Evolutionary conservation across 164 flowering plant species (phyloP).

Genomic region (Sextonia rubra): DNA sequence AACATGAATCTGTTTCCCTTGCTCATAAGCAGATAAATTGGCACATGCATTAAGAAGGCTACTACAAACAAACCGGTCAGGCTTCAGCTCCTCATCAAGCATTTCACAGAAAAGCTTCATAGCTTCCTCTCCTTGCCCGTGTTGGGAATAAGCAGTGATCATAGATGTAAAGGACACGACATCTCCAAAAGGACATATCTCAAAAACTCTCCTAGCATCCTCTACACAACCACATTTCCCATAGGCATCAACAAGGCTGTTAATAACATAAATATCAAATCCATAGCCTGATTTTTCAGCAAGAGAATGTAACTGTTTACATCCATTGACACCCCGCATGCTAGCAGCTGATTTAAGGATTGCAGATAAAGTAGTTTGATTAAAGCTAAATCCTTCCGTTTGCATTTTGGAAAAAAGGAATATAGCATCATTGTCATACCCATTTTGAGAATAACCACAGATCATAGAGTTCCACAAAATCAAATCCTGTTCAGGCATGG

Average conservation of each 20-base stretch:
- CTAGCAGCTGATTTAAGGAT: constrained; percentile 54
- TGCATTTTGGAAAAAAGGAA: constrained; percentile 37
- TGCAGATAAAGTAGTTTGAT: constrained; percentile 53
- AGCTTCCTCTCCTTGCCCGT: constrained; percentile 72
- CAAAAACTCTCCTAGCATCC: constrained; percentile 51
- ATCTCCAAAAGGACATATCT: constrained; percentile 36
- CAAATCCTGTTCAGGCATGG: constrained; percentile 47
- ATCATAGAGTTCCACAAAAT: constrained; percentile 66
- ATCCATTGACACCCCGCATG: constrained; percentile 28
- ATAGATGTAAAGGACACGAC: constrained; percentile 67
- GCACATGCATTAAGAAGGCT: constrained; percentile 72
- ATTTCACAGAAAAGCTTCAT: constrained; percentile 55
- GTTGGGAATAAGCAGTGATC: constrained; percentile 63
- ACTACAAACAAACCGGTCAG: constrained; percentile 64
- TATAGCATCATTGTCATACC: constrained; percentile 45
- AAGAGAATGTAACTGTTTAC: constrained; percentile 52
- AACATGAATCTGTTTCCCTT: constrained; percentile 79
- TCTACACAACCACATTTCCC: constrained; percentile 52
- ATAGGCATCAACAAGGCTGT: constrained; percentile 66
- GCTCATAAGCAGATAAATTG: constrained; percentile 72
- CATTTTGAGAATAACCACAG: constrained; percentile 54
- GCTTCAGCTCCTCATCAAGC: constrained; percentile 39
- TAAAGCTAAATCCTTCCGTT: constrained; percentile 42
- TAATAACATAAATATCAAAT: constrained; percentile 42
- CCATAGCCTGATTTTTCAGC: constrained; percentile 51